phyloP scores from a whole-genome alignment of 2,329 filamentous ascomycete genomes.

The Aspergillus quadricinctus region DNA sequence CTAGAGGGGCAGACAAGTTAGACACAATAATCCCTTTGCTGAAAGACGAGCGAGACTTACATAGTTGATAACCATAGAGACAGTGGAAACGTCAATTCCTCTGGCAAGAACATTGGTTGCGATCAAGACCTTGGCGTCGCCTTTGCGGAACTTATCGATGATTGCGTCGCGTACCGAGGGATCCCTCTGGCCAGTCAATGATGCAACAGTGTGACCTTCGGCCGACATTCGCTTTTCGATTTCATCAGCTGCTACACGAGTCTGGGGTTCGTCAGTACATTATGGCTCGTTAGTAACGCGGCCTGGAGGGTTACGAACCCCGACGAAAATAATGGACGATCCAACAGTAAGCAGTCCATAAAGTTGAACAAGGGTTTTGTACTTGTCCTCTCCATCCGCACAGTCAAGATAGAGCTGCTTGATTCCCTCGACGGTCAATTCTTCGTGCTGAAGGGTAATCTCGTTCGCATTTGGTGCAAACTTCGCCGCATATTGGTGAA shows the following conservation, averaged over 20 bases:
- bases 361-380: constrained; percentile 80
- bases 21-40: constrained; percentile 3
- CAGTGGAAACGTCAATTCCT: constrained; percentile 86
- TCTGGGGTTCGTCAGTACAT: constrained; percentile 48
- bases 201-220: constrained; percentile 89
- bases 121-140: constrained; percentile 90
- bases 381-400: constrained; percentile 75
- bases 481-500: constrained; percentile 74
- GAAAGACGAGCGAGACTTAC: constrained; percentile 35
- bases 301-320: constrained; percentile 49
- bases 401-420: constrained; percentile 98
- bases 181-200: constrained; percentile 83
- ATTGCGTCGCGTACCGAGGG: constrained; percentile 76
- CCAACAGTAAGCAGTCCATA: constrained; percentile 96
- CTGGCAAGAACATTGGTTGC: constrained; percentile 95
- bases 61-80: constrained; percentile 99
- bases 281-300: neutral
- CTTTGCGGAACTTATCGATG: constrained; percentile 79
- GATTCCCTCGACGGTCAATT: constrained; percentile 94
- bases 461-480: constrained; percentile 85
- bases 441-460: constrained; percentile 81
- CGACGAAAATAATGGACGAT: constrained; percentile 97
- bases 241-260: constrained; percentile 75
- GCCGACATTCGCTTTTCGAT: constrained; percentile 81
- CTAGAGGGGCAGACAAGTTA: constrained; percentile 18